Evolutionary conservation across 2,329 filamentous ascomycete genomes (phyloP).

Genomic region (Penicillium sp.): DNA sequence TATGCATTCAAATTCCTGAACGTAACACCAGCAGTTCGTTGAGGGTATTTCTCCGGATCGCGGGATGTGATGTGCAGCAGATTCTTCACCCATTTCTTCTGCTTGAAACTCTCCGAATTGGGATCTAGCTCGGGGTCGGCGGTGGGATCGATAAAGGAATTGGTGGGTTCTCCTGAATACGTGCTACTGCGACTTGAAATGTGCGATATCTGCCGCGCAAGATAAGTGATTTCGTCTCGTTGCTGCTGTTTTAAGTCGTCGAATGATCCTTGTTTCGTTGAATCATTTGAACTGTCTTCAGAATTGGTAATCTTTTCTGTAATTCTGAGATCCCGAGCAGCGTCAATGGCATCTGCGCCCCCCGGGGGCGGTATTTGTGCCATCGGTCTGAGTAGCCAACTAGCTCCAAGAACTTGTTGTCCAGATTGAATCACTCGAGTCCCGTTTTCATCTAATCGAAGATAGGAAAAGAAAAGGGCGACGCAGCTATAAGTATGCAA

Average conservation of each 20-base stretch:
- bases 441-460: no score
- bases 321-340: not conserved
- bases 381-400: not conserved
- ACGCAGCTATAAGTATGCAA: no score
- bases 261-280: slow-evolving; percentile 6
- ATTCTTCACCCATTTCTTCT: slow-evolving; percentile 44
- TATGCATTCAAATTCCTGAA: slow-evolving; percentile 45
- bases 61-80: slow-evolving; percentile 30
- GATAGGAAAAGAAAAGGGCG: no score
- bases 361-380: not conserved
- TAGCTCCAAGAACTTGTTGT: no score
- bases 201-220: slow-evolving; percentile 15
- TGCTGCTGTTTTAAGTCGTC: slow-evolving; percentile 11
- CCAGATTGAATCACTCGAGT: no score
- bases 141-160: slow-evolving; percentile 34
- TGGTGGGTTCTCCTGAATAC: slow-evolving; percentile 18
- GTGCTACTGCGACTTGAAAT: slow-evolving; percentile 9
- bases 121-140: slow-evolving; percentile 40
- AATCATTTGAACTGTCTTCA: not conserved
- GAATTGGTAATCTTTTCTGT: not conserved
- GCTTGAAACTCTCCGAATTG: slow-evolving; percentile 39
- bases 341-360: not conserved
- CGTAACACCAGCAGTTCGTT: slow-evolving; percentile 36
- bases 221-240: slow-evolving; percentile 8
- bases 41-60: slow-evolving; percentile 31